Conservation (phyloP, 495 filamentous ascomycete species). For the Cercophora sp. region DNA sequence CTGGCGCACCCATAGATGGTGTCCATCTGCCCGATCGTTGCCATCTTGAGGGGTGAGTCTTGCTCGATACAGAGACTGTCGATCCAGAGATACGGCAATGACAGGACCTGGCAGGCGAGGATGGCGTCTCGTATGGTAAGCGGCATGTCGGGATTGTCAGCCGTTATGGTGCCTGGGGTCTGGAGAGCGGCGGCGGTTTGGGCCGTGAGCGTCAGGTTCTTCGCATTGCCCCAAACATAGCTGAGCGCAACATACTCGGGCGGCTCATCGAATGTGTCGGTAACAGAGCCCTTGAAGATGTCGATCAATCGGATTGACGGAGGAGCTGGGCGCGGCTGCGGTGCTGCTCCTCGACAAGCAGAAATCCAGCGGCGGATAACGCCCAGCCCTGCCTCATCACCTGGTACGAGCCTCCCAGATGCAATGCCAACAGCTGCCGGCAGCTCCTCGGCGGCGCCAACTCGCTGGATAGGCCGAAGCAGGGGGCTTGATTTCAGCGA, state of each 20-base stretch:
- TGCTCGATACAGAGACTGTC: not conserved
- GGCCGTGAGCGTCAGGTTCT: not conserved
- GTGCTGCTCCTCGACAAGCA: not conserved
- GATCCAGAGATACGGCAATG: not conserved
- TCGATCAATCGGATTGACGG: not conserved
- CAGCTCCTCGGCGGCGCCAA: not conserved
- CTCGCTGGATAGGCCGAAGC: not conserved
- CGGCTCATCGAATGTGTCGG: not conserved
- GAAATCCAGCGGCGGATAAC: not conserved
- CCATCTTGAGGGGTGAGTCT: conserved; percentile 24
- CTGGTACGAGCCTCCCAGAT: not conserved
- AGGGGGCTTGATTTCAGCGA: not conserved
- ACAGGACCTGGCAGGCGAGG: not conserved
- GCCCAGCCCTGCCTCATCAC: not conserved
- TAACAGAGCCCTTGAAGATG: not conserved
- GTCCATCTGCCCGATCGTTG: not conserved
- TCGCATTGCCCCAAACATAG: not conserved
- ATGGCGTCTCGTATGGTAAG: not conserved
- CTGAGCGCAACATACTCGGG: not conserved
- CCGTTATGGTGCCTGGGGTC: not conserved
- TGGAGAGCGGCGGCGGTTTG: not conserved
- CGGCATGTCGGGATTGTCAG: not conserved
- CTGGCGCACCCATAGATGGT: not conserved
- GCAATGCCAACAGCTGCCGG: not conserved
- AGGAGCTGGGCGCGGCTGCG: not conserved